Evolutionary conservation across 768 basidiomycete genomes (phyloP).

Genomic region (Tylopilus rubrobrunneus): DNA sequence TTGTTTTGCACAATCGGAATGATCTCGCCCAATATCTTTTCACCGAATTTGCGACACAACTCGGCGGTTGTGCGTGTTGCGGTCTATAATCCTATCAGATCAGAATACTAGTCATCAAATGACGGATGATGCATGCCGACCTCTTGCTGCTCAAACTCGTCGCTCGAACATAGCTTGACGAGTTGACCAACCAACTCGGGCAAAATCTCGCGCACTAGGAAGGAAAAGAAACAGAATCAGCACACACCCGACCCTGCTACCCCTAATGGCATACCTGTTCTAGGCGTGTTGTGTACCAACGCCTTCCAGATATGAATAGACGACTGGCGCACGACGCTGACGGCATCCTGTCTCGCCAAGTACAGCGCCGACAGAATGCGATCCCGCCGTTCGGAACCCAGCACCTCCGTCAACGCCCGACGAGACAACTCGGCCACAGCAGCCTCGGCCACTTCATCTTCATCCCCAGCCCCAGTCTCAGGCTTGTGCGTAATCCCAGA

Average conservation of each 20-base stretch:
- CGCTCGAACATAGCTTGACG: constrained; percentile 70
- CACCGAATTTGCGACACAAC: constrained; percentile 93
- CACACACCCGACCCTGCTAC: neutral
- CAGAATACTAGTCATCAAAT: no score
- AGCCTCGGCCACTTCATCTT: constrained; percentile 62
- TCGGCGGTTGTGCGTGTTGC: constrained; percentile 86
- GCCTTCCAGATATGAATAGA: constrained; percentile 99
- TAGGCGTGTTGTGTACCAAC: constrained; percentile 89
- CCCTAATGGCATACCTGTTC: constrained; percentile 56
- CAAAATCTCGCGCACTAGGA: constrained; percentile 80
- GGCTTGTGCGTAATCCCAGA: constrained; percentile 92
- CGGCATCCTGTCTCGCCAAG: constrained; percentile 89
- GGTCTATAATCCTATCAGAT: constrained; percentile 39
- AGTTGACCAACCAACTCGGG: constrained; percentile 79
- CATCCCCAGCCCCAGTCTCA: constrained; percentile 71
- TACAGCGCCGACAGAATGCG: constrained; percentile 89
- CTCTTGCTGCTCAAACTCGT: constrained; percentile 87
- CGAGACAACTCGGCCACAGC: constrained; percentile 73
- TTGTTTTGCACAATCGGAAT: constrained; percentile 72
- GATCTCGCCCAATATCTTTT: constrained; percentile 81
- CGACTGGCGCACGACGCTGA: constrained; percentile 83
- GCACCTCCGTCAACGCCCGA: constrained; percentile 79
- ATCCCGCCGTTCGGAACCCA: constrained; percentile 86
- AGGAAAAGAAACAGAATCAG: constrained; percentile 7
- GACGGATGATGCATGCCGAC: constrained; percentile 34